A percentile compares a stretch with the other conserved stretches of the same genome.
Conservation (phyloP, 352 stramenopile genomes). For the Phytopythium helicoides region DNA sequence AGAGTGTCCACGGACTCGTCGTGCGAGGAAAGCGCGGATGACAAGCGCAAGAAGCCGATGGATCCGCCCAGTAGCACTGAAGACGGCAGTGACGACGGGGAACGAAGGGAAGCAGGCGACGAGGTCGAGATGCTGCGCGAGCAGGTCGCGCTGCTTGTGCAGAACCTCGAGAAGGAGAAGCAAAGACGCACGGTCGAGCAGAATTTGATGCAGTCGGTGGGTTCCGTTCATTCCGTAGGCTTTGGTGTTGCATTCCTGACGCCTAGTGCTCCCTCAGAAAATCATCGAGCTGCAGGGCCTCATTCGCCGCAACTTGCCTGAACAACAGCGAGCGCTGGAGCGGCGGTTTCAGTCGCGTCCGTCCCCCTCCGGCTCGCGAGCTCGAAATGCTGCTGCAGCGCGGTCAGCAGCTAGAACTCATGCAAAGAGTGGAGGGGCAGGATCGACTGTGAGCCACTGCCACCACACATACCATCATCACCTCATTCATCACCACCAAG, state of each 20-base stretch:
- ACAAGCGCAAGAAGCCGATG: neutral
- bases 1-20: neutral
- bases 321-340: slow-evolving; percentile 37
- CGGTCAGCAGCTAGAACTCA: slow-evolving; percentile 6
- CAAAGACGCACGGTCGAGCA: slow-evolving; percentile 60
- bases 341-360: slow-evolving; percentile 20
- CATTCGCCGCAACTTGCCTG: slow-evolving; percentile 49
- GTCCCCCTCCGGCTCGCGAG: slow-evolving; percentile 9
- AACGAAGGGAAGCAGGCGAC: slow-evolving; percentile 9
- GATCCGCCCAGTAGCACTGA: slow-evolving; percentile 3
- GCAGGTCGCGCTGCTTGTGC: slow-evolving; percentile 52
- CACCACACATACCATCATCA: slow-evolving; percentile 5
- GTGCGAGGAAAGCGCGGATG: neutral
- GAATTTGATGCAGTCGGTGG: slow-evolving; percentile 64
- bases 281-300: slow-evolving; percentile 70
- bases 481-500: slow-evolving; percentile 1
- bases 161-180: slow-evolving; percentile 64
- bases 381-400: slow-evolving; percentile 3
- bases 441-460: neutral
- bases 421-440: neutral
- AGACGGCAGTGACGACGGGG: slow-evolving; percentile 22
- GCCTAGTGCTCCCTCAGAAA: slow-evolving; percentile 29
- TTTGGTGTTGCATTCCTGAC: neutral
- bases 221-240: slow-evolving; percentile 1
- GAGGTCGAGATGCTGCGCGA: slow-evolving; percentile 46